A percentile compares a stretch with the other conserved stretches of the same genome.
phyloP scores from a whole-genome alignment of 2,329 filamentous ascomycete species.

The Elsinoe arachidis region DNA sequence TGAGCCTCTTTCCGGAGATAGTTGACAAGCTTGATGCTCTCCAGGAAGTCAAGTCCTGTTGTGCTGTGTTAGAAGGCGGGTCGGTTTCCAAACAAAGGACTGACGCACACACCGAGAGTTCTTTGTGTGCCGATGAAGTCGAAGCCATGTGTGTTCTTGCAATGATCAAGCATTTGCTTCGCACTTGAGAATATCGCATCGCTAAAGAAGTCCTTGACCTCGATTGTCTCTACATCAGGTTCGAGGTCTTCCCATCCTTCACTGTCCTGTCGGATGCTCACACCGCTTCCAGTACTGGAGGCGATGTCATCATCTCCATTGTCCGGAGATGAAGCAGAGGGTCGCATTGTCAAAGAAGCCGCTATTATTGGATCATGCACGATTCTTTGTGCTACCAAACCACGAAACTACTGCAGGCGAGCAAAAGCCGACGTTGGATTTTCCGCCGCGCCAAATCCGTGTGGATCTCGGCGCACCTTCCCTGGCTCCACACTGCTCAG shows the following conservation, averaged over 20 bases:
- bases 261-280: slow-evolving; percentile 26
- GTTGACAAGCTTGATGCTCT: slow-evolving; percentile 40
- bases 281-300: slow-evolving; percentile 17
- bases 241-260: slow-evolving; percentile 40
- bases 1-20: slow-evolving; percentile 38
- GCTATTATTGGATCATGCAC: background rate
- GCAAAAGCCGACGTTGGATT: background rate
- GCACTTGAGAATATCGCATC: slow-evolving; percentile 27
- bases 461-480: background rate
- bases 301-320: slow-evolving; percentile 11
- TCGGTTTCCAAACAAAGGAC: background rate
- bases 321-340: background rate
- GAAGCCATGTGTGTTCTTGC: slow-evolving; percentile 30
- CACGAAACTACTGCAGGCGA: background rate
- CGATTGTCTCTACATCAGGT: slow-evolving; percentile 31
- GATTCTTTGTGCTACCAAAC: background rate
- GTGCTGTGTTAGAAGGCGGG: background rate
- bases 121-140: slow-evolving; percentile 31
- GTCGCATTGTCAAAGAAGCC: background rate
- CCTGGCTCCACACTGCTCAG: background rate
- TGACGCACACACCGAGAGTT: slow-evolving; percentile 28
- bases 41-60: slow-evolving; percentile 37
- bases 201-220: slow-evolving; percentile 34
- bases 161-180: slow-evolving; percentile 31
- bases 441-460: background rate